Conservation (phyloP, 371 early-diverging fungal species). For the Ecytonucleospora hepatopenaei region DNA sequence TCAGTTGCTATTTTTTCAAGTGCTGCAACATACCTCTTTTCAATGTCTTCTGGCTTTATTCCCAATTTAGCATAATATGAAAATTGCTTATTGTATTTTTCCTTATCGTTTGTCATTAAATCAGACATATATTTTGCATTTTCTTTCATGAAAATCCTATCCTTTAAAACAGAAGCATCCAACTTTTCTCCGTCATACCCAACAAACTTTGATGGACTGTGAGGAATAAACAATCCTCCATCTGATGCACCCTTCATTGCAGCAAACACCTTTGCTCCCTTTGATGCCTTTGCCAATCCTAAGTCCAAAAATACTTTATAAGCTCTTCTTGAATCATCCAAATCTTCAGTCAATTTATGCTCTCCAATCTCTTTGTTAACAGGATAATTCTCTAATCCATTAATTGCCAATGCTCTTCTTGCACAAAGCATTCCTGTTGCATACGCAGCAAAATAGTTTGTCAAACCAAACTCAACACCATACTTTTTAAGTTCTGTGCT, state of each 20-base stretch:
- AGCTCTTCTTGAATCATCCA: slow-evolving; percentile 81
- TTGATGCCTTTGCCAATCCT: slow-evolving; percentile 92
- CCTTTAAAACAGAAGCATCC: slow-evolving; percentile 80
- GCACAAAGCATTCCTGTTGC: slow-evolving; percentile 92
- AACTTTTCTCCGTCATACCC: slow-evolving; percentile 81
- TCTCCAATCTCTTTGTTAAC: slow-evolving; percentile 77
- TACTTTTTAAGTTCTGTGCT: slow-evolving; percentile 90
- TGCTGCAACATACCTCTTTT: slow-evolving; percentile 81
- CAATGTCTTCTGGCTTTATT: slow-evolving; percentile 75
- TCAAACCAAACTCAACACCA: slow-evolving; percentile 94
- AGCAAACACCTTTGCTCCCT: slow-evolving; percentile 92
- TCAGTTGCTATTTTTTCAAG: slow-evolving; percentile 59
- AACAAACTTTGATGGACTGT: slow-evolving; percentile 90
- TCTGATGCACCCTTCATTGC: slow-evolving; percentile 99
- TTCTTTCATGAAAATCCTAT: slow-evolving; percentile 94
- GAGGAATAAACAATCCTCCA: slow-evolving; percentile 93
- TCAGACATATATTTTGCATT: slow-evolving; percentile 90
- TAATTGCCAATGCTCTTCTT: slow-evolving; percentile 71
- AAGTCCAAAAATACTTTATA: slow-evolving; percentile 97
- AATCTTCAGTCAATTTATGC: slow-evolving; percentile 70
- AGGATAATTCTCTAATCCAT: slow-evolving; percentile 73
- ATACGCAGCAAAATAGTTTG: slow-evolving; percentile 99
- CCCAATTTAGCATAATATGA: slow-evolving; percentile 77
- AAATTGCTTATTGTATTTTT: slow-evolving; percentile 90
- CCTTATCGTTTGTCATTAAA: slow-evolving; percentile 91